Percentiles rank a stretch among this genome's conserved stretches.
These are phyloP conservation scores for Buddleja alternifolia DNA, from an alignment of 257 asterid species.

Conservation along the genomic window DNA sequence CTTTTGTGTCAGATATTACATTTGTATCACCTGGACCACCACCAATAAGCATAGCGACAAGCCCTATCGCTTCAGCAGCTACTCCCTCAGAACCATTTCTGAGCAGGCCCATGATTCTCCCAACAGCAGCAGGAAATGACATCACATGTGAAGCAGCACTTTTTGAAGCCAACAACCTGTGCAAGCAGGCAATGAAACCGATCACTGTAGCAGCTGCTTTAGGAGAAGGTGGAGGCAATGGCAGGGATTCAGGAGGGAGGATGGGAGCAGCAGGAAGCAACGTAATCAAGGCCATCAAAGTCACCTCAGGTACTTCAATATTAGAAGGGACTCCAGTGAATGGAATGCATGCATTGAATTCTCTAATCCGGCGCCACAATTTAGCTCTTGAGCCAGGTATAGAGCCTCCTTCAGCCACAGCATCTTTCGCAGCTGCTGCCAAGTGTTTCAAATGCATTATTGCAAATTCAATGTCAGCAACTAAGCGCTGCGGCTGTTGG, in stretches of 20 bases:
- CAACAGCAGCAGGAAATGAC: conserved; percentile 99
- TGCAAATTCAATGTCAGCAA: conserved; percentile 72
- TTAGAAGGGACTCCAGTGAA: conserved; percentile 83
- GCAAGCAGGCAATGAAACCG: conserved; percentile 93
- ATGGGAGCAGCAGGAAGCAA: conserved; percentile 97
- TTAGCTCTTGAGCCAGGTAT: conserved; percentile 99
- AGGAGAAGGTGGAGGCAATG: conserved; percentile 97
- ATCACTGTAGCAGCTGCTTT: conserved; percentile 98
- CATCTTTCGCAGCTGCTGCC: conserved; percentile 98
- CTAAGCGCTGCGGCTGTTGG: conserved; percentile 56
- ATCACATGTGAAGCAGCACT: conserved; percentile 96
- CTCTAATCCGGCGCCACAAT: conserved; percentile 97
- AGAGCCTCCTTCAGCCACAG: conserved; percentile 98
- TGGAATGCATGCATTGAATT: conserved; percentile 94
- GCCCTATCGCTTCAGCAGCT: conserved; percentile 86
- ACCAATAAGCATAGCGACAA: conserved; percentile 90
- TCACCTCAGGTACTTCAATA: conserved; percentile 97
- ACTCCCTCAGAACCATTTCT: conserved; percentile 98
- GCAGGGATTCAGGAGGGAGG: conserved; percentile 95
- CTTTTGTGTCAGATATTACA: conserved; percentile 73
- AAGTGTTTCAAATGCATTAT: conserved; percentile 91
- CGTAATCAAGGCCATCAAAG: conserved; percentile 96
- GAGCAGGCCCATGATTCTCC: conserved; percentile 93
- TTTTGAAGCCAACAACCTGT: conserved; percentile 86
- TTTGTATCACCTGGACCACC: conserved; percentile 97